Evolutionary conservation across 768 basidiomycete genomes (phyloP), one percentile per base, ranked within the genome.

Genomic region (Auriscalpium orientale): DNA sequence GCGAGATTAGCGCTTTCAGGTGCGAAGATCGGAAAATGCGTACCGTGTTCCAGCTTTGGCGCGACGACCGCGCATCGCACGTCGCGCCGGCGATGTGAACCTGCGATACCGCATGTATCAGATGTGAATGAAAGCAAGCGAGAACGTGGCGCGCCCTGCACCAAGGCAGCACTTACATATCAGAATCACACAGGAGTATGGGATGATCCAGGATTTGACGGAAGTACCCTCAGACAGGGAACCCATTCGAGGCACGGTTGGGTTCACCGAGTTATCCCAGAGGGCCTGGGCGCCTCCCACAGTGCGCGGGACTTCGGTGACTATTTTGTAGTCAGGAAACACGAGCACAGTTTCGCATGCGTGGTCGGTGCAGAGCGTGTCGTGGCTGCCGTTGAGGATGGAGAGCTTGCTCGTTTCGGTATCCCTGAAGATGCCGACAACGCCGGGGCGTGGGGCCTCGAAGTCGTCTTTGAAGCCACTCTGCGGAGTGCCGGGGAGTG

Each of bases 11-110:
- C 50, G 50, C 50, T 43, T 18, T 18, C 15, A 7, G 15, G 8
- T 43, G 40, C 40, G 40, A 18, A 43, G 40, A 43, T 43, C 40
- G 40, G 40, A 43, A 59, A 53, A 16, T 53, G 71, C 75, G 59
- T 58, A 89, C 89, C 79, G 62, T 85, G 78, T 66, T 88, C 86
- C 36, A 97, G 82, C 64, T 88, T 83, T 2, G 89, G 89, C 1
- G 93, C 92, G 10, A 89, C 84, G 46, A 98, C 85, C 22, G 82
- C 81, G 70, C 95, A 99, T 58, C 92, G 83, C 67, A 94, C 95
- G 71, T 98, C 95, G 35, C 95, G 78, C 63, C 81, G 82, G 72
- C 93, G 92, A 72, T 98, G 95, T 2, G 94, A 97, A 68, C 95
- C 92, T 95, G 65, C 16, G 2, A 20, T 34, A 38, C 10, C 11